Conservation (phyloP, 208 protist species). For the Trypanosoma melophagium region DNA sequence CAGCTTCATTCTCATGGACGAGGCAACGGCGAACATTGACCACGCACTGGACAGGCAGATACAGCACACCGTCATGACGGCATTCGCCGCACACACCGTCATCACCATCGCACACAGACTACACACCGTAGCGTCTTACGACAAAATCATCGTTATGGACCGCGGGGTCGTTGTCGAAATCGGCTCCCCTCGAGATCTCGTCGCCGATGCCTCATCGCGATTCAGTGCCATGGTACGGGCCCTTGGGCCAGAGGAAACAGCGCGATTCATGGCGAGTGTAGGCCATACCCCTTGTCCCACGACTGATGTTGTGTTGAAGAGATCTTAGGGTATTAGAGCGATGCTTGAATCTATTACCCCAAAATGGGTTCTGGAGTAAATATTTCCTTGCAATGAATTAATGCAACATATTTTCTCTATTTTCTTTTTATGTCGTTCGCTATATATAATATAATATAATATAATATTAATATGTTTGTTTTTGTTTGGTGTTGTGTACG, state of each 20-base stretch:
- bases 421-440: too few relatives aligned
- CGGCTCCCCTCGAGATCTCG: constrained; percentile 55
- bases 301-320: too few relatives aligned
- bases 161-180: constrained; percentile 55
- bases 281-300: background rate
- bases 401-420: too few relatives aligned
- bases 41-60: constrained; percentile 55
- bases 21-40: constrained; percentile 84
- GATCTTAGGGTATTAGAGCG: too few relatives aligned
- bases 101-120: constrained; percentile 82
- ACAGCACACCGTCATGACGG: constrained; percentile 50
- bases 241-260: constrained; percentile 21
- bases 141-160: constrained; percentile 72
- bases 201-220: constrained; percentile 23
- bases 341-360: too few relatives aligned
- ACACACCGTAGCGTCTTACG: constrained; percentile 69
- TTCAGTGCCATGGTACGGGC: constrained; percentile 26
- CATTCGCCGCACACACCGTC: constrained; percentile 71
- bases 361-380: background rate
- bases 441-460: too few relatives aligned
- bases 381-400: background rate
- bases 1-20: constrained; percentile 82
- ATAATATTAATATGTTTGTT: constrained; percentile 10
- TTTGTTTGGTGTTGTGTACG: constrained; percentile 13
- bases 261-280: constrained; percentile 21